phyloP scores from a whole-genome alignment of 2,329 filamentous ascomycete species.

The Beauveria sp. region DNA sequence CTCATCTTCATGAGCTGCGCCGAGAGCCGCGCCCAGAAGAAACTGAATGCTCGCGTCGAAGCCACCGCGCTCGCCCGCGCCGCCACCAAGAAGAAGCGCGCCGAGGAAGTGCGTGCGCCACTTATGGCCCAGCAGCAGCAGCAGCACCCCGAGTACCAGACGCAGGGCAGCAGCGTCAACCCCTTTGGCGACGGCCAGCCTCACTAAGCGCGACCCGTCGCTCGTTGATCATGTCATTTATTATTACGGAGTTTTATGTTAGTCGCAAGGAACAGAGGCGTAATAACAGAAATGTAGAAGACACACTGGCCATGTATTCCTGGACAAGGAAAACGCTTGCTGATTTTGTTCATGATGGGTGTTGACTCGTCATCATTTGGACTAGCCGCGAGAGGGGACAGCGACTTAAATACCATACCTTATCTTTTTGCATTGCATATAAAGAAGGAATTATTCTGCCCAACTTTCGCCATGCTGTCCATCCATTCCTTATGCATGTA shows the following conservation, averaged over 20 bases:
- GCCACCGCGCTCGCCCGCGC: conserved; percentile 43
- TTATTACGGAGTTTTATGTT: background rate
- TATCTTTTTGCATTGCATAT: background rate
- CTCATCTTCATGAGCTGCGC: conserved; percentile 46
- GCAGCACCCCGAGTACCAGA: conserved; percentile 14
- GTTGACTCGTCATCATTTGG: background rate
- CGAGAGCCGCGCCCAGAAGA: conserved; percentile 38
- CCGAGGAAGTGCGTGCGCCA: conserved; percentile 26
- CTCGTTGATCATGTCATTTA: background rate
- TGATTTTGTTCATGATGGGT: background rate
- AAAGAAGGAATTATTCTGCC: background rate
- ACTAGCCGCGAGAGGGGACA: background rate
- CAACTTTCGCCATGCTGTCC: background rate
- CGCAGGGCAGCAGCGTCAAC: conserved; percentile 16
- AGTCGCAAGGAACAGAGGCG: background rate
- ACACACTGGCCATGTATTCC: background rate
- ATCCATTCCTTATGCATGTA: too few relatives aligned
- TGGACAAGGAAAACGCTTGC: background rate
- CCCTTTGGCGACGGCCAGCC: conserved; percentile 31
- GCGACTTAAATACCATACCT: background rate
- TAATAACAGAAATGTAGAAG: background rate
- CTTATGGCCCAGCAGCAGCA: conserved; percentile 26
- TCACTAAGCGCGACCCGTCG: background rate
- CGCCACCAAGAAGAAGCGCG: conserved; percentile 36
- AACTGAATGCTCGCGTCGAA: conserved; percentile 38